Evolutionary conservation across 2,329 filamentous ascomycete genomes (phyloP).

Genomic region (Periconia macrospinosa): DNA sequence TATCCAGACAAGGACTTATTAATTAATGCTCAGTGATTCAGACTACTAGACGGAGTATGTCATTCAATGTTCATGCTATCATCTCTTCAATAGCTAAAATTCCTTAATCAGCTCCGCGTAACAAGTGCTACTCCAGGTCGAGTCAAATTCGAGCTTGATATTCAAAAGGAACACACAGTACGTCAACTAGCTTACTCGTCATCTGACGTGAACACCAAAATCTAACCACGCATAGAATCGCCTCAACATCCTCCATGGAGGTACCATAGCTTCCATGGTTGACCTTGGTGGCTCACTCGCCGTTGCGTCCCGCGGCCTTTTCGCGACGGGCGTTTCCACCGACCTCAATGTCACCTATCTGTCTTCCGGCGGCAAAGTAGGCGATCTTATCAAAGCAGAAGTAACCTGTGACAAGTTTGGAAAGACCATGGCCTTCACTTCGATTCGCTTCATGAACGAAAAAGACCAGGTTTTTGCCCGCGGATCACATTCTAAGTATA

Average conservation of each 20-base stretch:
- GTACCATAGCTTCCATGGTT: constrained; percentile 75
- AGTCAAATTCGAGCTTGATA: constrained; percentile 76
- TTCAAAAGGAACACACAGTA: constrained; percentile 75
- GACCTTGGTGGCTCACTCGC: constrained; percentile 68
- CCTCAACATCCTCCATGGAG: constrained; percentile 74
- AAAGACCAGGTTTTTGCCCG: constrained; percentile 64
- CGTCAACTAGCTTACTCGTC: constrained; percentile 17
- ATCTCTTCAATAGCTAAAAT: background rate
- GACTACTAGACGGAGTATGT: constrained; percentile 46
- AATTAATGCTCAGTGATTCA: constrained; percentile 12
- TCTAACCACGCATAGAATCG: constrained; percentile 62
- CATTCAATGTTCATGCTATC: background rate
- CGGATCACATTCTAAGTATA: constrained; percentile 70
- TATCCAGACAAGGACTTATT: background rate
- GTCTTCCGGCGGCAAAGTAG: constrained; percentile 64
- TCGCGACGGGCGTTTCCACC: constrained; percentile 67
- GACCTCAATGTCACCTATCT: constrained; percentile 69
- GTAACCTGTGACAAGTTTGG: constrained; percentile 69
- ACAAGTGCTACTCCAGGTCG: constrained; percentile 65
- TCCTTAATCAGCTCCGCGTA: constrained; percentile 61
- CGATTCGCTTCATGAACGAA: constrained; percentile 61
- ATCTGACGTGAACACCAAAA: background rate
- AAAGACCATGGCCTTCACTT: constrained; percentile 67
- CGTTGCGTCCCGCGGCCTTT: constrained; percentile 66
- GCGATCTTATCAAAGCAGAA: constrained; percentile 62